Conservation (phyloP, 179 eudicot genomes). For the Carnegiea gigantea region DNA sequence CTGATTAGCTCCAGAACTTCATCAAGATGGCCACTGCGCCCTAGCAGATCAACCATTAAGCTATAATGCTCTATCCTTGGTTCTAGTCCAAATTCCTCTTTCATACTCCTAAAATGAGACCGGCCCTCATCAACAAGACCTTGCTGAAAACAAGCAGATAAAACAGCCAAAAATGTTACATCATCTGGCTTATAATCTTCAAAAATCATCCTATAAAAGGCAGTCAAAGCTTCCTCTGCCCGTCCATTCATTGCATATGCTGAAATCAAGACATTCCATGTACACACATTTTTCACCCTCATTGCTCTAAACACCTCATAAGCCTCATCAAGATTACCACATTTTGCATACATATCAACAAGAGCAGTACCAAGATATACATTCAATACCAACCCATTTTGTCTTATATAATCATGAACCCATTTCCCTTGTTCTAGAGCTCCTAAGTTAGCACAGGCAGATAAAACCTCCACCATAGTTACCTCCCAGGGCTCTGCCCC, state of each 20-base stretch:
- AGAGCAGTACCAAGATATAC: constrained; percentile 47
- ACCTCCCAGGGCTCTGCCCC: constrained; percentile 39
- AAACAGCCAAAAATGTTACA: constrained; percentile 36
- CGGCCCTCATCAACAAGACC: constrained; percentile 32
- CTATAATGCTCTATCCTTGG: constrained; percentile 38
- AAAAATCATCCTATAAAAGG: constrained; percentile 33
- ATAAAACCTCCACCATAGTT: constrained; percentile 40
- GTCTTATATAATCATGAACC: constrained; percentile 37
- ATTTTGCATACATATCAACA: constrained; percentile 41
- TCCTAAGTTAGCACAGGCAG: constrained; percentile 41
- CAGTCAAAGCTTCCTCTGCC: constrained; percentile 34
- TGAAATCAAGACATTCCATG: constrained; percentile 44
- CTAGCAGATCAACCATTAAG: constrained; percentile 39
- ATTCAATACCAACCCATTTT: constrained; percentile 32
- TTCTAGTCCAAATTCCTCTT: constrained; percentile 30
- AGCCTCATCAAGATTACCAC: constrained; percentile 37
- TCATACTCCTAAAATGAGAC: constrained; percentile 36
- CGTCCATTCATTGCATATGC: constrained; percentile 35
- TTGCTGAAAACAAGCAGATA: constrained; percentile 40
- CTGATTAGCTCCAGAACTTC: constrained; percentile 33
- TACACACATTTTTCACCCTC: constrained; percentile 43
- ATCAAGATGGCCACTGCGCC: constrained; percentile 27
- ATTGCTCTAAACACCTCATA: constrained; percentile 27
- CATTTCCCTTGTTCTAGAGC: constrained; percentile 32
- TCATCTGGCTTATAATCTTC: constrained; percentile 32